Evolutionary conservation across 2,329 filamentous ascomycete genomes (phyloP).

Genomic region (Paecilomyces variotii): DNA sequence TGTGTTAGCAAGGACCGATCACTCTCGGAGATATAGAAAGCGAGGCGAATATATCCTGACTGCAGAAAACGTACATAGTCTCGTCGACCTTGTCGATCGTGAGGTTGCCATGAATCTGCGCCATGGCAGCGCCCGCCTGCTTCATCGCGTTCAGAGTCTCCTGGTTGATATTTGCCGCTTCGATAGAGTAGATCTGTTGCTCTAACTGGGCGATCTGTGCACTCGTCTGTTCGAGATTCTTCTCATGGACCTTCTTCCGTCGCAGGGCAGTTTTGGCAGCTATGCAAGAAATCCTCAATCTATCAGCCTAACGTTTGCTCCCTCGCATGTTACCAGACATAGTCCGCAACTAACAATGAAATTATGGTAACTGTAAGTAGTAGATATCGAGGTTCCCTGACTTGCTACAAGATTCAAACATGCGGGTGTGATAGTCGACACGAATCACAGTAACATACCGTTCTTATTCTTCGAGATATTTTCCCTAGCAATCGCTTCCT

Average conservation of each 20-base stretch:
- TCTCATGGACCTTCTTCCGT: slow-evolving; percentile 91
- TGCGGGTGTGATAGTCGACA: background rate
- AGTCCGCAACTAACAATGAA: background rate
- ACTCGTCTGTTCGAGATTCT: slow-evolving; percentile 81
- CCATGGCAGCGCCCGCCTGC: slow-evolving; percentile 82
- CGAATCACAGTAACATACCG: slow-evolving; percentile 49
- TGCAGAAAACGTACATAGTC: slow-evolving; percentile 64
- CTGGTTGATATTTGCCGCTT: slow-evolving; percentile 97
- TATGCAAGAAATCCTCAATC: slow-evolving; percentile 30
- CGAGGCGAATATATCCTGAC: background rate
- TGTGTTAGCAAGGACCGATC: background rate
- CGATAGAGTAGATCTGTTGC: slow-evolving; percentile 92
- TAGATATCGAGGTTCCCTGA: background rate
- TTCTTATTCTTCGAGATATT: slow-evolving; percentile 83
- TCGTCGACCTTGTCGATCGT: slow-evolving; percentile 92
- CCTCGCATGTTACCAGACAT: background rate
- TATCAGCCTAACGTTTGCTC: background rate
- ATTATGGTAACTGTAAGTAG: background rate
- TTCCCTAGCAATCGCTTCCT: slow-evolving; percentile 82
- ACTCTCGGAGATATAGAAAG: background rate
- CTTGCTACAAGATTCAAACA: background rate
- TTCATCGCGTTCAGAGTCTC: slow-evolving; percentile 94
- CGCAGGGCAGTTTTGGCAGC: slow-evolving; percentile 83
- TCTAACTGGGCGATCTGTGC: slow-evolving; percentile 88
- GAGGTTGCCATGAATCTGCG: slow-evolving; percentile 80